phyloP scores from a whole-genome alignment of 495 filamentous ascomycete genomes.

The Hyaloscypha variabilis region DNA sequence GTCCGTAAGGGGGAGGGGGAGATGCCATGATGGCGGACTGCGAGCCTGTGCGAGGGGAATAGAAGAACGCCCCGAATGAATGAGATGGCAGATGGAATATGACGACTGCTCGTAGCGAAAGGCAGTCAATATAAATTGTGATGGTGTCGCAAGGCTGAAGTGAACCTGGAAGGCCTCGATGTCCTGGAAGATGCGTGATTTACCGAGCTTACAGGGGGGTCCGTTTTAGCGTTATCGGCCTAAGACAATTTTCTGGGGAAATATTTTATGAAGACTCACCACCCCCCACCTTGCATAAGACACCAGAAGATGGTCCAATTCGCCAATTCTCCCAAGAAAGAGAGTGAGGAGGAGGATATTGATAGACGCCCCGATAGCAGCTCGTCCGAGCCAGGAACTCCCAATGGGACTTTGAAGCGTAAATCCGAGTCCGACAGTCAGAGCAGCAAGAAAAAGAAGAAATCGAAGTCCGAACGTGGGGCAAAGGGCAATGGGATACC shows the following conservation, averaged over 20 bases:
- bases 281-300: background rate
- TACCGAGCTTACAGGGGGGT: conserved; percentile 4
- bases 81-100: no score
- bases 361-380: conserved; percentile 28
- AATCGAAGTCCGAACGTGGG: conserved; percentile 22
- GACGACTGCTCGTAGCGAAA: no score
- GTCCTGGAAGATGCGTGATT: background rate
- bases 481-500: conserved; percentile 15
- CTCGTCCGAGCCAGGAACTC: conserved; percentile 18
- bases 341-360: conserved; percentile 22
- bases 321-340: conserved; percentile 18
- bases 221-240: conserved; percentile 2
- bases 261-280: conserved; percentile 13
- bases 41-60: no score
- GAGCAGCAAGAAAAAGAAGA: conserved; percentile 32
- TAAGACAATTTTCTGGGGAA: conserved; percentile 4
- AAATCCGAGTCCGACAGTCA: conserved; percentile 31
- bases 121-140: background rate
- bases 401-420: conserved; percentile 24
- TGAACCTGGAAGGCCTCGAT: no score
- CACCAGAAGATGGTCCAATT: conserved; percentile 33
- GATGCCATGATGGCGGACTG: conserved; percentile 58
- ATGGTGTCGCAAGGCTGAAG: conserved; percentile 3
- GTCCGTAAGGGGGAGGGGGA: conserved; percentile 55
- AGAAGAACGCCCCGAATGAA: no score